Conservation (phyloP, 139 green algal species). For the Picochlorum costavermella region DNA sequence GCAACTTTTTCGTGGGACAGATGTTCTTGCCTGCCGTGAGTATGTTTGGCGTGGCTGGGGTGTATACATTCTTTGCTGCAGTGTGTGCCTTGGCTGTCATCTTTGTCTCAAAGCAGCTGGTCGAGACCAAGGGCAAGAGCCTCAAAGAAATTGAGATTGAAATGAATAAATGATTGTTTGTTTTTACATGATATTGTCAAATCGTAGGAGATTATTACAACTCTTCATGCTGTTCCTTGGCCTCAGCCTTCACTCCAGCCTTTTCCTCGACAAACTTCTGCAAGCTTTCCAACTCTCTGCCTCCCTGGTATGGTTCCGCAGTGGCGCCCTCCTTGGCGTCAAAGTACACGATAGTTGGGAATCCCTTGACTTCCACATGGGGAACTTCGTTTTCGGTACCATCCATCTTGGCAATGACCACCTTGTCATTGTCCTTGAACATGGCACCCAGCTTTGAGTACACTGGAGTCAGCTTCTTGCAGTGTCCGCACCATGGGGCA, state of each 20-base stretch:
- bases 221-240: constrained; percentile 15
- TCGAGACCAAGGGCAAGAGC: constrained; percentile 72
- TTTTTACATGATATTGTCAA: neutral
- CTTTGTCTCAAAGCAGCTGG: constrained; percentile 44
- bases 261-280: constrained; percentile 15
- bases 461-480: constrained; percentile 46
- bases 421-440: constrained; percentile 32
- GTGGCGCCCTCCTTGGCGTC: constrained; percentile 16
- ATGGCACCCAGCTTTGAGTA: constrained; percentile 41
- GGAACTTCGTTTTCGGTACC: constrained; percentile 53
- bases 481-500: constrained; percentile 57
- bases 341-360: constrained; percentile 36
- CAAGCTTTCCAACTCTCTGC: constrained; percentile 19
- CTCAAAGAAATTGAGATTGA: constrained; percentile 71
- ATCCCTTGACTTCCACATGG: constrained; percentile 25
- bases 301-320: constrained; percentile 24
- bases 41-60: constrained; percentile 41
- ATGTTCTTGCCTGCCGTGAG: constrained; percentile 58
- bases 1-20: constrained; percentile 81
- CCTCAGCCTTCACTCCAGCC: constrained; percentile 2
- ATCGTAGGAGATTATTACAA: constrained; percentile 6
- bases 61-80: constrained; percentile 67
- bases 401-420: constrained; percentile 61
- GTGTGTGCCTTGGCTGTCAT: constrained; percentile 49
- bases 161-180: constrained; percentile 26